Conservation (phyloP, 2,329 filamentous ascomycete species). For the Cladosporium austrohemisphaericum region DNA sequence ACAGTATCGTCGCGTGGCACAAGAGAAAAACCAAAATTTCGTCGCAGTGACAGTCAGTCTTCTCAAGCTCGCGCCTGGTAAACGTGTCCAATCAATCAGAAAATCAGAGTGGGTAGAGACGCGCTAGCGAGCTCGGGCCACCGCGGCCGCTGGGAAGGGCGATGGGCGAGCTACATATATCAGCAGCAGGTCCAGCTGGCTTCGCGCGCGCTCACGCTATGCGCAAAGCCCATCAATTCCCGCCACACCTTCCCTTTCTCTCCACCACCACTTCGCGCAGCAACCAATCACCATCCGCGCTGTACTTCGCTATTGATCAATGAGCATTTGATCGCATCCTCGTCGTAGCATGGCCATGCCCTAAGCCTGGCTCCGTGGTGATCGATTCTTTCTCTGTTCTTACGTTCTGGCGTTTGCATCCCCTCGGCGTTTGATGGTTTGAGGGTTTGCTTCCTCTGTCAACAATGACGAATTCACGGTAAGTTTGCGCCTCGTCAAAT, state of each 20-base stretch:
- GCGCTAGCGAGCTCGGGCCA: neutral
- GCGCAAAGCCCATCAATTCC: neutral
- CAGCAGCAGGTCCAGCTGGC: neutral
- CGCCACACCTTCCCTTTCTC: neutral
- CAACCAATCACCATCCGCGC: neutral
- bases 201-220: neutral
- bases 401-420: constrained; percentile 13
- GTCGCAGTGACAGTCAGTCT: too few species aligned
- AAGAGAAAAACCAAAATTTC: too few species aligned
- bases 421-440: constrained; percentile 16
- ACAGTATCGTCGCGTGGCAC: neutral
- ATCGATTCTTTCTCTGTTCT: constrained; percentile 15
- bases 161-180: neutral
- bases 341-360: constrained; percentile 1
- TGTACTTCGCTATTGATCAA: neutral
- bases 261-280: neutral
- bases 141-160: neutral
- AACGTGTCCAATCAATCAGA: constrained; percentile 1
- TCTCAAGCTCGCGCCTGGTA: too few species aligned
- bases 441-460: constrained; percentile 13
- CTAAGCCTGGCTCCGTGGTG: neutral
- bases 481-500: constrained; percentile 10
- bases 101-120: neutral
- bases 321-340: neutral
- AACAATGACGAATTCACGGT: constrained; percentile 25